These are phyloP conservation scores for Kodamaea restingae DNA, from an alignment of 805 yeast genomes.

Conservation along the genomic window DNA sequence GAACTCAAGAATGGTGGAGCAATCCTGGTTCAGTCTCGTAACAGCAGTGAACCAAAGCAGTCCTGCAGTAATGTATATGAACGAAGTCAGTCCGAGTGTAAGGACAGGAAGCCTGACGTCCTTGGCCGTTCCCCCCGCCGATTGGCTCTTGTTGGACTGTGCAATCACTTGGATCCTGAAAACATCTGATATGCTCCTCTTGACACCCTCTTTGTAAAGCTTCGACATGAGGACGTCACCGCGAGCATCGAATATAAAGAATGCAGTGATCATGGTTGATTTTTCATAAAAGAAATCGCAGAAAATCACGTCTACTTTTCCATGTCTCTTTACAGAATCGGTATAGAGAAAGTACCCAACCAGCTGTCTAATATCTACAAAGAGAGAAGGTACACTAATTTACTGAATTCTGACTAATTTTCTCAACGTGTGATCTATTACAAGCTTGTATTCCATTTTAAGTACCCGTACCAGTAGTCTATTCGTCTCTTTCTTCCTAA, in stretches of 20 bases:
- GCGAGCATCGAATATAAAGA: conserved; percentile 70
- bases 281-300: neutral
- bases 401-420: no score
- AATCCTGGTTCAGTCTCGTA: conserved; percentile 85
- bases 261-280: conserved; percentile 66
- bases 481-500: neutral
- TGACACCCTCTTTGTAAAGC: conserved; percentile 67
- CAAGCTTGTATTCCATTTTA: neutral
- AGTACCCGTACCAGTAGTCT: neutral
- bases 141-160: conserved; percentile 29
- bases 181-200: conserved; percentile 77
- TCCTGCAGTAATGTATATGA: conserved; percentile 64
- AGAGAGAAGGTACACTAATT: no score
- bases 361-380: no score
- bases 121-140: conserved; percentile 10
- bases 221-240: conserved; percentile 84
- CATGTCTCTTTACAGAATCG: no score
- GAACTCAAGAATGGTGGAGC: conserved; percentile 74
- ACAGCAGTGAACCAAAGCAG: conserved; percentile 81
- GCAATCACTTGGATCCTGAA: conserved; percentile 90
- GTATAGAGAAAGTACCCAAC: no score
- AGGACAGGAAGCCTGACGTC: conserved; percentile 44
- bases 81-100: conserved; percentile 90
- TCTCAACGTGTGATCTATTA: no score
- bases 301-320: no score